Base-by-base conservation (phyloP, 306 rosid genomes). In the Neltuma alba region DNA sequence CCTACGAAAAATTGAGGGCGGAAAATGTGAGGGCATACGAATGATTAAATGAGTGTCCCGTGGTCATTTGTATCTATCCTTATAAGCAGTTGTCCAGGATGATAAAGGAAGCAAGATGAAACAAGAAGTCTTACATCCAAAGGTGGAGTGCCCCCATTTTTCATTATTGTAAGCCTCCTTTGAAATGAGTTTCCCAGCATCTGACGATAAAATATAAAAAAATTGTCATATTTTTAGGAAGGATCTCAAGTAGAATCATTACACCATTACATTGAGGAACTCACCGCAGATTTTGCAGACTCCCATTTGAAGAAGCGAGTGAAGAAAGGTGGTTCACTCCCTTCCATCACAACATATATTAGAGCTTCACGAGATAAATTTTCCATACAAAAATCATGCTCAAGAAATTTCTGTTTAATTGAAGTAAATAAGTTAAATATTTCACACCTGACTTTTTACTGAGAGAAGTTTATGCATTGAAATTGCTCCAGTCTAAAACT, bases 171-270 rank as follows among this genome's bases (percentile, higher is more conserved):
- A 83, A 96, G 97, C 85, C 90, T 96, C 87, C 97, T 92, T 80
- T 96, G 98, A 81, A 89, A 96, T 31, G 99, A 96, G 84, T 96
- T 93, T 72, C 99, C 99, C 18, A 91, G 90, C 98, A 96, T 96
- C 99, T 96, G 85, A 48, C 60, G 61, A 66, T 21, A 72, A 82
- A 52, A 37, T 12, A 77, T n/a, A 72, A 27, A 55, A 80, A 72
- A 75, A 34, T 55, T 67, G 48, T 79, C 69, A 79, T 67, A 85
- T 34, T 48, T 28, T 79, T 71, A 23, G 50, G 37, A 80, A 48
- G 80, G 50, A 74, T 70, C 48, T 48, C 9, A 78, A 54, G 66
- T 65, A 58, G 57, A 31, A 30, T 70, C 66, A 67, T 30, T 62
- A 78, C n/a, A 63, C 42, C 42, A 45, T 55, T 61, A 54, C 16